These are phyloP conservation scores for Talaromyces funiculosus DNA, from an alignment of 2,329 filamentous ascomycete genomes.

Conservation along the genomic window DNA sequence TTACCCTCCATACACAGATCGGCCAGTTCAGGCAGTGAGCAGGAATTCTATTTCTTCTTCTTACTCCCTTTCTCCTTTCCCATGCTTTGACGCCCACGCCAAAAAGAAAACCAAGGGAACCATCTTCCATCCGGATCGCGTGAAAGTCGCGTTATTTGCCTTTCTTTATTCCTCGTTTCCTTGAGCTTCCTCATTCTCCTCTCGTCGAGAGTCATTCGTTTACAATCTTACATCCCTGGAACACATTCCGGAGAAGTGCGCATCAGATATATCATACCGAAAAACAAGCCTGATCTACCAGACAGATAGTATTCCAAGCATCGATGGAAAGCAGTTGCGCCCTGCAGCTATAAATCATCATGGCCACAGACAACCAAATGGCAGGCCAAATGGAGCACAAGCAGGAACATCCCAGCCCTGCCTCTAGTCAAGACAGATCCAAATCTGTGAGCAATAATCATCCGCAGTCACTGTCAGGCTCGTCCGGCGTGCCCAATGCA, in stretches of 20 bases:
- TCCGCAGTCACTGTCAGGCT: conserved; percentile 2
- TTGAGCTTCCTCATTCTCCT: background rate
- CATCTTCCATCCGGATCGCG: background rate
- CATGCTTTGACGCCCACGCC: background rate
- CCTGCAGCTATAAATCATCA: conserved; percentile 4
- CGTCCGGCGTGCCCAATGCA: conserved; percentile 13
- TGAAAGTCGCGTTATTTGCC: background rate
- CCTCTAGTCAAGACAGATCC: background rate
- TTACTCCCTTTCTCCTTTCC: background rate
- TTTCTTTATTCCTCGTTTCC: background rate
- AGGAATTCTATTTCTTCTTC: background rate
- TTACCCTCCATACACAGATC: background rate
- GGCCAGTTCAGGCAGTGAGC: background rate
- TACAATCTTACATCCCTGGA: background rate
- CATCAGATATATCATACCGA: background rate
- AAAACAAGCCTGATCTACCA: background rate
- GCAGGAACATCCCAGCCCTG: conserved; percentile 9
- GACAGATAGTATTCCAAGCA: background rate
- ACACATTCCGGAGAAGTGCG: background rate
- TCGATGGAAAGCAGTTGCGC: conserved; percentile 6
- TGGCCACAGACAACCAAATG: conserved; percentile 4
- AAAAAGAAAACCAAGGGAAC: background rate
- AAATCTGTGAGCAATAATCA: conserved; percentile 3
- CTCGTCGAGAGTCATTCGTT: background rate
- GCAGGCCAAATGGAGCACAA: background rate